Evolutionary conservation across 352 stramenopile genomes (phyloP), one percentile per base, ranked within the genome.

Genomic region (Globisporangium apiculatum): DNA sequence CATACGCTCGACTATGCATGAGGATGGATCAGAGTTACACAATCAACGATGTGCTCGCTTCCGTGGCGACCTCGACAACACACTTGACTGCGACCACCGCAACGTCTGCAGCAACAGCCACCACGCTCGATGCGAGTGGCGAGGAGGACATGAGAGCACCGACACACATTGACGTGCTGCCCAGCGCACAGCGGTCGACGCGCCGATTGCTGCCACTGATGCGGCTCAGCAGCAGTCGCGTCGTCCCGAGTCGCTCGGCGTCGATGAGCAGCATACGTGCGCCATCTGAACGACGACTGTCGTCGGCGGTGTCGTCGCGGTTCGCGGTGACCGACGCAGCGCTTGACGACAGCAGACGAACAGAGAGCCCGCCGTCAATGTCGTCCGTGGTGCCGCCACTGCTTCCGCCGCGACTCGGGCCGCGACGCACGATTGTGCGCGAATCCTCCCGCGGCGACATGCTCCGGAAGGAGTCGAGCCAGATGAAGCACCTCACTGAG

Each of bases 391-490:
- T 15, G 7, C n/a, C 45, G n/a, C n/a, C n/a, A 5, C 45, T 17
- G 45, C 45, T 43, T 43, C 7, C 40, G 40, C 40, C 40, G 40
- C 40, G 11, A 43, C 40, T 12, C 1, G 40, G 11, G 24, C 24
- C 41, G 41, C 41, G 41, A 15, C 41, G 41, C 41, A 15, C 15
- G 10, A 11, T 46, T 14, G 15, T 15, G 45, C 45, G 14, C 45
- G 45, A 49, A 24, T 15, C 11, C 14, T 48, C 57, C 8, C 57
- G 57, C 10, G 57, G 57, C n/a, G 57, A 62, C 45, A 37, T 62
- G n/a, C 31, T 62, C 7, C 57, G 51, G 36, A 62, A 46, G 55
- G 57, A 62, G 46, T 38, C 49, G 6, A 57, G 49, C n/a, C 57
- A 62, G 37, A 36, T 56, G 8, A 9, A 40, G 40, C 53, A 66